phyloP scores from a whole-genome alignment of 2,329 filamentous ascomycete species.

The Scolecobasidium constrictum region DNA sequence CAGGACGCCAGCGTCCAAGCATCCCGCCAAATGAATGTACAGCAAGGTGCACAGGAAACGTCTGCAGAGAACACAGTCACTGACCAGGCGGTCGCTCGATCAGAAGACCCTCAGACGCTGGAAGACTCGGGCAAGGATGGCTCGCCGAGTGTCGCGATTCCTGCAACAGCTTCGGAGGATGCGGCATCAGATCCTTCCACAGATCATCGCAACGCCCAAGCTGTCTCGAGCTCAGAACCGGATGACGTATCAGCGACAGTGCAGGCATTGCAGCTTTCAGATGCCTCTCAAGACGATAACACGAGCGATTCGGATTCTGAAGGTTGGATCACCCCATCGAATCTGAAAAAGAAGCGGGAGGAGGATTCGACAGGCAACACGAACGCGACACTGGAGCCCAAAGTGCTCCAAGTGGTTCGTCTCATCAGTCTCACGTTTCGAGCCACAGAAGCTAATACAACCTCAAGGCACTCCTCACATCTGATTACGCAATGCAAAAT shows the following conservation, averaged over 20 bases:
- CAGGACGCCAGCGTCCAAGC: conserved; percentile 11
- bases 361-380: conserved; percentile 44
- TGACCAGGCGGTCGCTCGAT: background rate
- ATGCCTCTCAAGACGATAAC: conserved; percentile 18
- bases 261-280: background rate
- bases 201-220: background rate
- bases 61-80: background rate
- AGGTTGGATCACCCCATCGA: conserved; percentile 90
- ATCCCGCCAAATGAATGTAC: too few relatives aligned
- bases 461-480: conserved; percentile 65
- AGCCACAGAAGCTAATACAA: background rate
- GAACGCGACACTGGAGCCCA: conserved; percentile 14
- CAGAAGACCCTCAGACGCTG: background rate
- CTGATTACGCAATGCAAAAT: conserved; percentile 97
- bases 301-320: conserved; percentile 48
- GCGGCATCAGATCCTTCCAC: background rate
- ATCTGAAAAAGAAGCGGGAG: conserved; percentile 74
- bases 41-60: conserved; percentile 11
- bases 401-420: conserved; percentile 9
- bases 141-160: background rate
- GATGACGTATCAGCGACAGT: background rate
- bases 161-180: background rate
- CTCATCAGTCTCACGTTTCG: background rate
- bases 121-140: background rate
- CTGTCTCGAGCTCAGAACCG: background rate